Conservation (phyloP, 345 rosid species). For the Anastatica hierochuntica region DNA sequence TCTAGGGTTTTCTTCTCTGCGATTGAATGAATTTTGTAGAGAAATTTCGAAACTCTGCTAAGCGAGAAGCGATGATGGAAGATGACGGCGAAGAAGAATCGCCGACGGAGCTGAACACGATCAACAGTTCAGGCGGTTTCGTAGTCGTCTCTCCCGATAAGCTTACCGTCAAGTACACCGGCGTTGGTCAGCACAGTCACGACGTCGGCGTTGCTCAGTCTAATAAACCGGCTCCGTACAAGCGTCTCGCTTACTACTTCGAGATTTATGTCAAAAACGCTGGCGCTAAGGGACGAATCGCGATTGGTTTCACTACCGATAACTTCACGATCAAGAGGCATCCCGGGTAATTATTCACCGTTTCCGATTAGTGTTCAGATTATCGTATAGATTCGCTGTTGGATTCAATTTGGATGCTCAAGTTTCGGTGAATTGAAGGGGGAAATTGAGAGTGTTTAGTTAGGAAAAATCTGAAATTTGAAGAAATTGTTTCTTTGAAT, state of each 20-base stretch:
- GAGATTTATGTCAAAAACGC: constrained; percentile 75
- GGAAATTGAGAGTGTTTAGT: too few species aligned
- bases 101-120: constrained; percentile 77
- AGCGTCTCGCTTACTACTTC: constrained; percentile 61
- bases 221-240: constrained; percentile 63
- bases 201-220: constrained; percentile 82
- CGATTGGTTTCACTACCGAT: constrained; percentile 51
- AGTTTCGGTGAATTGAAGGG: too few species aligned
- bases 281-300: constrained; percentile 58
- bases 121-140: constrained; percentile 72
- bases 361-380: too few species aligned
- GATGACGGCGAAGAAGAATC: constrained; percentile 49
- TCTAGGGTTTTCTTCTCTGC: background rate
- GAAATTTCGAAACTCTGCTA: constrained; percentile 26
- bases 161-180: constrained; percentile 56
- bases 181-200: constrained; percentile 49
- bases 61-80: constrained; percentile 28
- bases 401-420: too few species aligned
- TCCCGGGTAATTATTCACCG: background rate
- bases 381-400: too few species aligned
- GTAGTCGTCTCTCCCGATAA: constrained; percentile 59
- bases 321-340: background rate
- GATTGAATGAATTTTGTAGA: constrained; percentile 31
- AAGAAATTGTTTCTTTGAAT: too few species aligned
- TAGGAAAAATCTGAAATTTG: background rate